phyloP scores from a whole-genome alignment of 2,329 filamentous ascomycete species.

The Botryosphaeria agaves region DNA sequence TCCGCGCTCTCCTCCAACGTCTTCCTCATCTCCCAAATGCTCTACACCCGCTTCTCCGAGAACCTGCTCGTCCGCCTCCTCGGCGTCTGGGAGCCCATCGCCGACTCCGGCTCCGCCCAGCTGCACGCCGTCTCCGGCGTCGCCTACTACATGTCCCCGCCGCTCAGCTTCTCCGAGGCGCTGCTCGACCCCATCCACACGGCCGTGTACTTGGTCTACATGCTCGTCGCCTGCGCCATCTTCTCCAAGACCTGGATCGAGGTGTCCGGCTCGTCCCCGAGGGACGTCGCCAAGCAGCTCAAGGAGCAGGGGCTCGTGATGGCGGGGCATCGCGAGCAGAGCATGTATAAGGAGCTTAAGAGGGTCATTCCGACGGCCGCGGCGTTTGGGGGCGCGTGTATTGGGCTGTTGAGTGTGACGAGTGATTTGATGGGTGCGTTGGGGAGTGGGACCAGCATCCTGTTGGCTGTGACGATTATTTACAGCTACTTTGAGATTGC shows the following conservation, averaged over 20 bases:
- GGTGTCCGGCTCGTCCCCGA: conserved; percentile 91
- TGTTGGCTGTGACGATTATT: conserved; percentile 98
- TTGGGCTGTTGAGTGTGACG: conserved; percentile 88
- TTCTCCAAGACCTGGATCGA: conserved; percentile 99
- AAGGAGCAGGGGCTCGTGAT: conserved; percentile 99
- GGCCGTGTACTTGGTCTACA: conserved; percentile 86
- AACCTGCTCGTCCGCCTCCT: conserved; percentile 96
- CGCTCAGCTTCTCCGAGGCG: conserved; percentile 92
- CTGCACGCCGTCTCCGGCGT: conserved; percentile 86
- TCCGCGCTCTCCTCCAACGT: conserved; percentile 97
- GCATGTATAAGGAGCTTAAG: conserved; percentile 99
- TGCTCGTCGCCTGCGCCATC: conserved; percentile 91
- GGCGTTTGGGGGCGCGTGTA: conserved; percentile 96
- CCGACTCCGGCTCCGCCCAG: conserved; percentile 87
- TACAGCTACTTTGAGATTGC: conserved; percentile 99
- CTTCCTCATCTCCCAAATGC: conserved; percentile 98
- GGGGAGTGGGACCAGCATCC: conserved; percentile 91
- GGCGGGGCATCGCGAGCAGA: conserved; percentile 98
- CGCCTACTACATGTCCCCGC: conserved; percentile 99
- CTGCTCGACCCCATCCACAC: conserved; percentile 96
- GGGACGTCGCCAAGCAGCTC: conserved; percentile 97
- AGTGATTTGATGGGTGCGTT: conserved; percentile 93
- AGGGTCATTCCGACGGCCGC: conserved; percentile 96
- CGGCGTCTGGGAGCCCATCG: conserved; percentile 95
- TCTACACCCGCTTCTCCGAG: conserved; percentile 97